Base-by-base conservation (phyloP, 2,329 filamentous ascomycete species). In the Aspergillus phoenicis region DNA sequence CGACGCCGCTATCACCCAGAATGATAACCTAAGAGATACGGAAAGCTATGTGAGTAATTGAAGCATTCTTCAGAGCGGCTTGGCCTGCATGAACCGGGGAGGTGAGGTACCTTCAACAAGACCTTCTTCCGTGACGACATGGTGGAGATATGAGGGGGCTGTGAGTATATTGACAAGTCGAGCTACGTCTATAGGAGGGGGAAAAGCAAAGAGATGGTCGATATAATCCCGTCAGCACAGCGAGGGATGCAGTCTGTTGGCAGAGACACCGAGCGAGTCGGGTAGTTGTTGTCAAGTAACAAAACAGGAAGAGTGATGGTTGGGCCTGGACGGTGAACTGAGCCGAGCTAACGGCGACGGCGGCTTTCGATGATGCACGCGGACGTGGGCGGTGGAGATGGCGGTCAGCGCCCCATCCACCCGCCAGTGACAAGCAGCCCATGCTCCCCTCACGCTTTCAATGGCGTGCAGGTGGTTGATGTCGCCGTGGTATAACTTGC, bases 1-100 rank as follows among this genome's bases (percentile, higher is more conserved):
- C 95, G 65, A 99, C 95, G 82, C 95, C 95, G 80, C 94, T 98
- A 80, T 99, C 95, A 72, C 95, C 95, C 71, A 99, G 89, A 81
- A 99, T 98, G 75, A 99, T 99, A 75, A 99, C 93, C 94, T 98
- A 72, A 26, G 15, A 60, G 61, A 7, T 52, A 28, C 43, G 60
- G 39, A 52, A n/a, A 28, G 28, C 8, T 7, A 36, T 43, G 45
- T 68, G 41, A 70, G 65, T 53, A 52, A 56, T 24, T 24, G 41
- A 8, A 39, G 26, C 4, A 13, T 22, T 36, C 33, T 15, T 24
- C 17, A 52, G 1, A 13, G 33, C 33, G 33, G 33, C 33, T 36
- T 36, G 17, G 41, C 30, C 5, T 26, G 33, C 17, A 45, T 41
- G 36, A 24, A 17, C 15, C 10, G 10, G 36, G 54, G 11, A 36